Conservation (phyloP, 176 grass and related monocot genomes). For the Musa troglodytarum region DNA sequence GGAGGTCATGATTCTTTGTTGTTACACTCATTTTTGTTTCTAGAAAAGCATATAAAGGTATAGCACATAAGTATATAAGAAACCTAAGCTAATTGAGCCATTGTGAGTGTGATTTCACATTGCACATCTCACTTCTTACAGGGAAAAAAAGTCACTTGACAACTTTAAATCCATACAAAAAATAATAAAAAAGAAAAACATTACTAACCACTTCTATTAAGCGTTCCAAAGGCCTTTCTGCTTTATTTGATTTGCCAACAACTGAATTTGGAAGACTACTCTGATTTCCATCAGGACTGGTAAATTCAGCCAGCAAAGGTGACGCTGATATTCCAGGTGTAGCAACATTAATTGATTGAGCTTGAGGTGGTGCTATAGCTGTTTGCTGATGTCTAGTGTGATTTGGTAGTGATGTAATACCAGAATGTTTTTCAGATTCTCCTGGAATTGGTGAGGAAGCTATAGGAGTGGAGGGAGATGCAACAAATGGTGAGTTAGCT, state of each 20-base stretch:
- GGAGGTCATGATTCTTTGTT: too few species aligned
- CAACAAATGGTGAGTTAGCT: conserved; percentile 68
- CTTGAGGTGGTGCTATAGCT: conserved; percentile 35
- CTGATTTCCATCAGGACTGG: conserved; percentile 7
- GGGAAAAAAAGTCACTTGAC: not conserved
- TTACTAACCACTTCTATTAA: not conserved
- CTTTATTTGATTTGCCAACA: not conserved
- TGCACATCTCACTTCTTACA: too few species aligned
- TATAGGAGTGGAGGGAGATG: conserved; percentile 75
- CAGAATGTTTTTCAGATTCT: conserved; percentile 56
- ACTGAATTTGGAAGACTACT: not conserved
- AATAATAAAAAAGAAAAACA: not conserved
- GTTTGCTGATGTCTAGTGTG: conserved; percentile 50
- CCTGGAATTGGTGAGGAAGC: conserved; percentile 72
- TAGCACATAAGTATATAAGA: too few species aligned
- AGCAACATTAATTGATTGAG: not conserved
- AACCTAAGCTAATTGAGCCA: too few species aligned
- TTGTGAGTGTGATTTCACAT: too few species aligned
- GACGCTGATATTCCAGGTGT: conserved; percentile 17
- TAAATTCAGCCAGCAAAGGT: not conserved
- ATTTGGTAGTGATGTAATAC: conserved; percentile 53
- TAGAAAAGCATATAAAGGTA: too few species aligned
- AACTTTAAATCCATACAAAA: not conserved
- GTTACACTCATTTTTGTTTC: too few species aligned
- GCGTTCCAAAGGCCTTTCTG: not conserved